Percentiles rank a stretch among this genome's conserved stretches.
These are phyloP conservation scores for Silene coronaria DNA, from an alignment of 179 eudicot genomes.

Conservation along the genomic window DNA sequence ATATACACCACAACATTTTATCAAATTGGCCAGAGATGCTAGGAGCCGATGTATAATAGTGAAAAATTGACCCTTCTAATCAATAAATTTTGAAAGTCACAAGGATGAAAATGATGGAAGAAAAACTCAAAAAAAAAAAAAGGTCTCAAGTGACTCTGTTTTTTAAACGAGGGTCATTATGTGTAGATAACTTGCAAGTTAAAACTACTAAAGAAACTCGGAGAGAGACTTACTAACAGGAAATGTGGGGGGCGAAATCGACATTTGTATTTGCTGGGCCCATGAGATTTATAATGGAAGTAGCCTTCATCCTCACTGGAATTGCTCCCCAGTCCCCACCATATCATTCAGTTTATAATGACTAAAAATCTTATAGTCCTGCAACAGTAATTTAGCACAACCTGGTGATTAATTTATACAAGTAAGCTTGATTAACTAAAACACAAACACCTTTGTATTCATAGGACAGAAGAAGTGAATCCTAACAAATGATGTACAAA, in stretches of 20 bases:
- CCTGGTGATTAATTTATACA: slow-evolving; percentile 5
- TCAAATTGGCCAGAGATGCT: slow-evolving; percentile 14
- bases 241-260: slow-evolving; percentile 26
- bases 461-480: neutral
- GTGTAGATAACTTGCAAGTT: slow-evolving; percentile 13
- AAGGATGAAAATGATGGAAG: slow-evolving; percentile 19
- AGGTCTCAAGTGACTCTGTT: slow-evolving; percentile 20
- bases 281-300: slow-evolving; percentile 44
- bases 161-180: slow-evolving; percentile 21
- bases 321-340: slow-evolving; percentile 49
- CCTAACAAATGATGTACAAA: neutral
- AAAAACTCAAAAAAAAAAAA: slow-evolving; percentile 4
- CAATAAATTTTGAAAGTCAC: slow-evolving; percentile 16
- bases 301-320: slow-evolving; percentile 69
- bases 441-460: neutral
- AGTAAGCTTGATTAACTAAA: slow-evolving; percentile 8
- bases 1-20: slow-evolving; percentile 3
- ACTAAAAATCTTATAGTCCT: slow-evolving; percentile 5
- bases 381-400: slow-evolving; percentile 8
- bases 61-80: slow-evolving; percentile 13
- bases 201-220: slow-evolving; percentile 22
- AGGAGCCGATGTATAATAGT: slow-evolving; percentile 5
- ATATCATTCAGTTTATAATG: slow-evolving; percentile 15
- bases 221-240: slow-evolving; percentile 35
- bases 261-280: slow-evolving; percentile 33